Evolutionary conservation across 2,329 filamentous ascomycete genomes (phyloP), one percentile per base, ranked within the genome.

Genomic region (Pestalotiopsis sp.): DNA sequence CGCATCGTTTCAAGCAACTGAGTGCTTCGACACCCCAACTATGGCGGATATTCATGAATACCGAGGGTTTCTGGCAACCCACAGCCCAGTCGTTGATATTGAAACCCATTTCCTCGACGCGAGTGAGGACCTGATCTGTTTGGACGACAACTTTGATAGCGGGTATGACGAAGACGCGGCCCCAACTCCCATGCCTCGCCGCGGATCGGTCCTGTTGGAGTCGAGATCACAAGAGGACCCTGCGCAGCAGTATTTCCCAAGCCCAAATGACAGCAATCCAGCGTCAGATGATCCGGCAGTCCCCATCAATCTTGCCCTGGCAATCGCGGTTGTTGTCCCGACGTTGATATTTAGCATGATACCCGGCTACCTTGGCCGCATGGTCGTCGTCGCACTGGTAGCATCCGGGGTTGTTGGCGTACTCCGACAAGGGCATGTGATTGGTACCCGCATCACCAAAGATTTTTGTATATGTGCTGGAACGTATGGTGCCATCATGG

Each of bases 41-140:
- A 71, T 80, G 4, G 78, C 82, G 11, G 89, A 93, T 64, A 80
- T 90, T 20, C 77, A 79, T 14, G 77, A 81, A 69, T 81, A 86
- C 79, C 85, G 85, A 57, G 73, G 79, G 6, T 93, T 89, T 79
- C 85, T 92, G 58, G 78, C 81, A 7, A 82, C 79, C 12, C 83
- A 86, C 68, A 81, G 82, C 39, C 86, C 87, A 6, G 85, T 93
- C 61, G 85, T 86, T 49, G 83, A 89, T 56, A 75, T 80, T 9
- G 92, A 94, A 77, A 84, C 85, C 2, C 82, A 82, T 3, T 92
- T 92, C 73, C 83, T 93, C 4, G 84, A 88, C 52, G 78, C 81
- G 3, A 76, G 80, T 13, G 79, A 85, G 4, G 90, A 92, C 71
- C 82, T 92, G 13, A 77, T 92, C 23, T 82, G 81, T 12, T 70